Evolutionary conservation across 139 green algal genomes (phyloP), one percentile per base, ranked within the genome.

Genomic region (Asterochloris erici): DNA sequence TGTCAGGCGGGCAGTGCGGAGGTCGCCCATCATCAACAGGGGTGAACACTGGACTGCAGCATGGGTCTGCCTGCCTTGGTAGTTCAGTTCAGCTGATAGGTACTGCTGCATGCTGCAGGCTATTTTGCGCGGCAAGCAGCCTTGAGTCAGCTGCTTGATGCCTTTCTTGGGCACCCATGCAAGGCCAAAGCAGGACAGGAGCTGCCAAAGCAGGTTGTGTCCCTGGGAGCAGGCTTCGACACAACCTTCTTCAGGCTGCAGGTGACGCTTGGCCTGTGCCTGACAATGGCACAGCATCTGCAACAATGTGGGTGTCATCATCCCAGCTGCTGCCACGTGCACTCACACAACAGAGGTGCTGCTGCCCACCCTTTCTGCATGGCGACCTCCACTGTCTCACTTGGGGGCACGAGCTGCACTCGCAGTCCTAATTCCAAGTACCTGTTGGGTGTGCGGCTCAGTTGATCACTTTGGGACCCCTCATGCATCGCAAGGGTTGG

Each of bases 11-110:
- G 75, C 88, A 0, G 78, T 81, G 9, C 85, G 90, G 2, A 84
- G 94, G 10, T 91, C 92, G 29, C 94, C 94, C 0, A 81, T 98
- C 9, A 98, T 98, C 74, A 97, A 98, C 78, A 82, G 93, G 85
- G 95, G 95, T 94, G n/a, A 11, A 79, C 10, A 14, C 14, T 0
- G 26, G 2, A 9, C 12, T 19, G 63, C 54, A 14, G 9, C 15
- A 13, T n/a, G 38, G 6, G 38, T 2, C 38, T 54, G 38, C 17
- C 66, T 71, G 23, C 75, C 26, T 69, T 70, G 23, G 12, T 24
- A 23, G 75, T 15, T 28, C 12, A 13, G 19, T 9, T 15, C 60
- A 81, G 12, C 14, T 74, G 26, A 54, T 71, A 71, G 21, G 19
- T 23, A 4, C 10, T 21, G 14, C 23, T 29, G 26, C 26, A 17